Evolutionary conservation across 1,284 basidiomycete genomes (phyloP), one percentile per base, ranked within the genome.

Genomic region (Malassezia furfur): DNA sequence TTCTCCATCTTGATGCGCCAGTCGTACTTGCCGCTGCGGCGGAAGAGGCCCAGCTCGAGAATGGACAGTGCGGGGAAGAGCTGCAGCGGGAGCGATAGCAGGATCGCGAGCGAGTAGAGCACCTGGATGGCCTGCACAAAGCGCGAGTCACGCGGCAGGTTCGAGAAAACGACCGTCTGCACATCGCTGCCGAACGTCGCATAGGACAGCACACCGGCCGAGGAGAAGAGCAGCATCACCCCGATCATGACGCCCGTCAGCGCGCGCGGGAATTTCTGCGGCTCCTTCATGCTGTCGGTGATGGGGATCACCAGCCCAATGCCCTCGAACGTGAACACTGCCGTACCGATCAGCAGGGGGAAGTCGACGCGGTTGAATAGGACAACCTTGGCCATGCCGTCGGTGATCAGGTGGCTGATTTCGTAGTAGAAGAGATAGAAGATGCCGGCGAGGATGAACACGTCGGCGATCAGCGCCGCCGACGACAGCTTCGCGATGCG

Each of bases 321-420:
- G 15, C 93, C 93, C 76, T 98, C 94, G 64, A 98, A 99, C 0
- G 94, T 91, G 75, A 96, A 98, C 21, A 98, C 93, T 4, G 93
- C 93, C 15, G 94, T 96, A 22, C 90, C 94, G 61, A 98, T 88
- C 59, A 98, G 82, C 19, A 98, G 78, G 0, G 93, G 85, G 79
- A 91, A 98, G 61, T 87, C 84, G 68, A 83, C 84, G 6, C 82
- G 75, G 77, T 98, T 99, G 79, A 98, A 98, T 75, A 88, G 66
- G 63, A 83, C 80, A 37, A 96, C 83, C 58, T 93, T 82, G n/a
- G 88, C 68, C 14, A 74, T 17, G 5, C 72, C 72, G 5, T 70
- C 46, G 6, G 30, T 46, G 5, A 60, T 55, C 9, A 74, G 52
- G 40, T 63, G 54, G 12, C 54, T 53, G 38, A 72, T 72, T 58